A percentile compares a stretch with the other conserved stretches of the same genome.
These are phyloP conservation scores for Musa itinerans DNA, from an alignment of 176 grass and related monocot genomes.

Conservation along the genomic window DNA sequence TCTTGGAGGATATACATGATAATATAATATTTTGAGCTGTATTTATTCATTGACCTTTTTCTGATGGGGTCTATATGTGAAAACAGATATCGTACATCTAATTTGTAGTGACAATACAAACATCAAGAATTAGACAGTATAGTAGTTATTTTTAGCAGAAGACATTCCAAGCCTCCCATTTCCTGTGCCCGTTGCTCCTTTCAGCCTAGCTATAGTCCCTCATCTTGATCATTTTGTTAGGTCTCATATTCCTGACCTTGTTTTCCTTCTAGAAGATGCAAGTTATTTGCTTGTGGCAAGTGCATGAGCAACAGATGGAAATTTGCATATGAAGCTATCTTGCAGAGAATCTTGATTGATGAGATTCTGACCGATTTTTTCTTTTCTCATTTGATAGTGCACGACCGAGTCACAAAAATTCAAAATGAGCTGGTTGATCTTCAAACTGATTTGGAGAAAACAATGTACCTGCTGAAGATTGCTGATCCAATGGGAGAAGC, in stretches of 20 bases:
- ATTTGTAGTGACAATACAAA: not conserved
- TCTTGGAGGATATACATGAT: too few species aligned
- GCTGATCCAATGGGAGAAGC: slow-evolving; percentile 93
- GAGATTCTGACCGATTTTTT: not conserved
- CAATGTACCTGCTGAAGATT: slow-evolving; percentile 83
- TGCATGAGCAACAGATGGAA: not conserved
- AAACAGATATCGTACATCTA: not conserved
- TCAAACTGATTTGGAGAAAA: slow-evolving; percentile 61
- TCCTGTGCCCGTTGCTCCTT: not conserved
- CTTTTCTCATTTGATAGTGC: slow-evolving; percentile 33
- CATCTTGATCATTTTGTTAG: too few species aligned
- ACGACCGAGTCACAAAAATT: slow-evolving; percentile 52
- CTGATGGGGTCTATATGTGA: too few species aligned
- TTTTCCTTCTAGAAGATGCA: not conserved
- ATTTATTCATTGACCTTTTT: too few species aligned
- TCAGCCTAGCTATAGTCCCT: too few species aligned
- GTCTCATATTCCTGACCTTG: too few species aligned
- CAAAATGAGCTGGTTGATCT: slow-evolving; percentile 74
- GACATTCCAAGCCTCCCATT: not conserved
- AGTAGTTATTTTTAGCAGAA: too few species aligned
- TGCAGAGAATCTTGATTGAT: not conserved
- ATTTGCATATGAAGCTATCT: not conserved
- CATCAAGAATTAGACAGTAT: not conserved
- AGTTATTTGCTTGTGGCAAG: not conserved
- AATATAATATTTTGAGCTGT: too few species aligned